phyloP scores from a whole-genome alignment of 805 yeast species.

The Brettanomyces bruxellensis region DNA sequence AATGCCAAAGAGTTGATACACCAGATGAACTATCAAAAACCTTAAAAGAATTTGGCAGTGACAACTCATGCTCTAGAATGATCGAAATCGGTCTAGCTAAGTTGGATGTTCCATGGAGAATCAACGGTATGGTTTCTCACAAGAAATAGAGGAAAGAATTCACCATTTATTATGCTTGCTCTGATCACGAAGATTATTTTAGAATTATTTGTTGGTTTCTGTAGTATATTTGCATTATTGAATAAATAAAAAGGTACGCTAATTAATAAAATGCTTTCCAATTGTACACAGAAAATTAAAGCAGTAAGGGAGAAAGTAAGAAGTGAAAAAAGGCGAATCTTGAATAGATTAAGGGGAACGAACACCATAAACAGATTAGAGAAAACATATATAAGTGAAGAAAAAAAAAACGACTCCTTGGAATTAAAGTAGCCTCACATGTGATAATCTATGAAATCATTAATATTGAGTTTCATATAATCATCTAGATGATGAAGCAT shows the following conservation, averaged over 20 bases:
- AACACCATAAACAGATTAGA: neutral
- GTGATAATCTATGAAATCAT: conserved; percentile 25
- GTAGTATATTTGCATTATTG: no score
- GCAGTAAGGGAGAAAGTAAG: neutral
- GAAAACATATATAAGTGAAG: neutral
- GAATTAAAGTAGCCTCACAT: conserved; percentile 7
- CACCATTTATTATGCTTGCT: no score
- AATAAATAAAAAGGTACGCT: no score
- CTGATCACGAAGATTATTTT: no score
- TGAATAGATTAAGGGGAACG: neutral
- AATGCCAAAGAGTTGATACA: conserved; percentile 26
- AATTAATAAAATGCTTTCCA: no score
- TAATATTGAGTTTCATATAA: conserved; percentile 21
- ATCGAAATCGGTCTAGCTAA: conserved; percentile 52
- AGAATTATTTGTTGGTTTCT: no score
- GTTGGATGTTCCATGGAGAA: conserved; percentile 59
- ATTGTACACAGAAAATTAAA: neutral
- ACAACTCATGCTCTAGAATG: conserved; percentile 26
- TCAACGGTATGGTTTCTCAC: conserved; percentile 29
- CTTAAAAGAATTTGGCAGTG: conserved; percentile 25
- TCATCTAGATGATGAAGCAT: conserved; percentile 20
- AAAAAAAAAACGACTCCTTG: neutral
- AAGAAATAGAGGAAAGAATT: neutral
- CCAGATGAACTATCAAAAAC: conserved; percentile 30
- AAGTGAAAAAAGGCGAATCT: neutral